Conservation (phyloP, 2,329 filamentous ascomycete species). For the Chaetomium sp. region DNA sequence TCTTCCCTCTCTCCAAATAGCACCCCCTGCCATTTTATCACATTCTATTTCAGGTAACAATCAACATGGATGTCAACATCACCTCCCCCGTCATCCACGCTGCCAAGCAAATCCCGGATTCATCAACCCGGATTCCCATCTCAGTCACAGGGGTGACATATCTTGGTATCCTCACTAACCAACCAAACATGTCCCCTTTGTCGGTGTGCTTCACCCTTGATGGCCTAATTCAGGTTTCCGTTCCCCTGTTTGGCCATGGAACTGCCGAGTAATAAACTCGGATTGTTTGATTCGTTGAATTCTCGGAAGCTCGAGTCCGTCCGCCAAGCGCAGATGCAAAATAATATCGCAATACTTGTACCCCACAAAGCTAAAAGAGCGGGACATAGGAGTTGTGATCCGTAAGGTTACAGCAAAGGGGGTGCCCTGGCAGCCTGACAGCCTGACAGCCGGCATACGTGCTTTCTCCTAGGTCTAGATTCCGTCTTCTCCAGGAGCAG, state of each 20-base stretch:
- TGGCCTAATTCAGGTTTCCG: not conserved
- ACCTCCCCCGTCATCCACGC: too few species aligned
- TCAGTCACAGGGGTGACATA: not conserved
- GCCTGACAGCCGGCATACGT: not conserved
- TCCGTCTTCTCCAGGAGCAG: too few species aligned
- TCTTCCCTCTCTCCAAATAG: not conserved
- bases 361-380: not conserved
- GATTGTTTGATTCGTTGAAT: conserved; percentile 4
- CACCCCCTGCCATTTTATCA: not conserved
- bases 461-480: not conserved
- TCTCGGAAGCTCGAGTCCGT: conserved; percentile 18
- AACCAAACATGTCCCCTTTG: not conserved
- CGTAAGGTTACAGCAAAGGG: not conserved
- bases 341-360: conserved; percentile 1
- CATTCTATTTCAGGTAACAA: not conserved
- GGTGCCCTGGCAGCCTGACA: too few species aligned
- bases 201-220: not conserved
- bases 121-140: not conserved
- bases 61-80: not conserved
- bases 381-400: not conserved
- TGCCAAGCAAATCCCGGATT: not conserved
- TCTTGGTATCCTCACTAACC: not conserved
- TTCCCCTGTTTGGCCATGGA: conserved; percentile 1
- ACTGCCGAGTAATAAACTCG: conserved; percentile 16
- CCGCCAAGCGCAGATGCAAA: not conserved